Conservation (phyloP, 768 basidiomycete genomes). For the Amanita fuliginea region DNA sequence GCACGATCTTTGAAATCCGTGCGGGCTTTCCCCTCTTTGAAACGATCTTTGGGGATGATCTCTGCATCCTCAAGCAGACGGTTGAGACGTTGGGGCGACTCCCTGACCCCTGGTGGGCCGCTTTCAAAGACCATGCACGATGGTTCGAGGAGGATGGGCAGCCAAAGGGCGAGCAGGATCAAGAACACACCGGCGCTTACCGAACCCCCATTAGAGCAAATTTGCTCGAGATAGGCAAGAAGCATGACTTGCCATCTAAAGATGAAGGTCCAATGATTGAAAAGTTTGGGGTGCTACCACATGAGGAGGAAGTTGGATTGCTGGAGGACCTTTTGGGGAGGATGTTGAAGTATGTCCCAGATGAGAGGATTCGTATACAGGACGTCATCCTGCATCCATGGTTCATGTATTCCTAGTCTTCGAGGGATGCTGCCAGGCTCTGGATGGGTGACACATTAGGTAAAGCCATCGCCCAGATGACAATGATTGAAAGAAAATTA, state of each 20-base stretch:
- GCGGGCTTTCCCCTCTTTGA: slow-evolving; percentile 31
- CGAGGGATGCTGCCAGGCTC: no score
- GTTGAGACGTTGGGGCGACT: slow-evolving; percentile 26
- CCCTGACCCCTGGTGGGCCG: slow-evolving; percentile 30
- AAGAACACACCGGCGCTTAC: slow-evolving; percentile 13
- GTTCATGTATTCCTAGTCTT: no score
- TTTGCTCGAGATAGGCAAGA: not conserved
- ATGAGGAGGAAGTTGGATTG: slow-evolving; percentile 21
- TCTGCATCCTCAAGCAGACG: slow-evolving; percentile 20
- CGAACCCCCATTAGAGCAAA: not conserved
- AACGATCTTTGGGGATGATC: slow-evolving; percentile 19
- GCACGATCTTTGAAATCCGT: slow-evolving; percentile 30
- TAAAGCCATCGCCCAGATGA: no score
- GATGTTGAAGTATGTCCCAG: slow-evolving; percentile 28
- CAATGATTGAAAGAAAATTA: no score
- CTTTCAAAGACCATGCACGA: slow-evolving; percentile 16
- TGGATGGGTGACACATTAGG: no score
- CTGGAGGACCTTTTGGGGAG: slow-evolving; percentile 27
- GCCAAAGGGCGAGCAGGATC: slow-evolving; percentile 17
- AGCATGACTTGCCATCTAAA: not conserved
- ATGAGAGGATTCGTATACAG: slow-evolving; percentile 26
- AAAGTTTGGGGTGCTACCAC: slow-evolving; percentile 6
- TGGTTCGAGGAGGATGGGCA: slow-evolving; percentile 29
- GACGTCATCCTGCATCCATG: slow-evolving; percentile 16
- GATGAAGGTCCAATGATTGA: not conserved